Evolutionary conservation across 148 eudicot species (phyloP).

Genomic region (Cornus controversa): DNA sequence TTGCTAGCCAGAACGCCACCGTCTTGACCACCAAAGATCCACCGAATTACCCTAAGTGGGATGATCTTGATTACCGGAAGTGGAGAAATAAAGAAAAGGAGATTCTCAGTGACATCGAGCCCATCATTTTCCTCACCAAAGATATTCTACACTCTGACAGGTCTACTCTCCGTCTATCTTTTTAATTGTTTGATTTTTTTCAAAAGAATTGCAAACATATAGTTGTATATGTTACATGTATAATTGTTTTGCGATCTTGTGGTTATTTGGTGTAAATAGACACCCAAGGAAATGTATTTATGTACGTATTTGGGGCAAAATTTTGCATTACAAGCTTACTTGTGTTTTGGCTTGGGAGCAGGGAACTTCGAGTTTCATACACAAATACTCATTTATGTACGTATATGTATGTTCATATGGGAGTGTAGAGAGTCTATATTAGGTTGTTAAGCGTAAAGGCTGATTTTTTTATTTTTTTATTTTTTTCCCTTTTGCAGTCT

Average conservation of each 20-base stretch:
- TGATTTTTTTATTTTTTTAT: no score
- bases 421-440: no score
- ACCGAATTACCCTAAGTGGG: conserved; percentile 27
- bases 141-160: conserved; percentile 75
- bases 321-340: neutral
- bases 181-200: no score
- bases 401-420: no score
- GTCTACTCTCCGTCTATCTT: conserved; percentile 32
- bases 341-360: neutral
- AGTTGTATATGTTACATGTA: no score
- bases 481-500: no score
- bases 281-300: neutral
- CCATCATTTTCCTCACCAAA: conserved; percentile 47
- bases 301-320: neutral
- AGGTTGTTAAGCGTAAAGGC: neutral
- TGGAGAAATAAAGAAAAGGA: conserved; percentile 63
- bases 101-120: conserved; percentile 60
- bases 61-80: conserved; percentile 38
- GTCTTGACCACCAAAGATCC: conserved; percentile 28
- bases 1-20: conserved; percentile 7
- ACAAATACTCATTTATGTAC: no score
- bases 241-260: neutral
- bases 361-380: no score
- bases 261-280: no score
- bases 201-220: no score